Evolutionary conservation across 164 flowering plant species (phyloP).

Genomic region (Vitis rupestris): DNA sequence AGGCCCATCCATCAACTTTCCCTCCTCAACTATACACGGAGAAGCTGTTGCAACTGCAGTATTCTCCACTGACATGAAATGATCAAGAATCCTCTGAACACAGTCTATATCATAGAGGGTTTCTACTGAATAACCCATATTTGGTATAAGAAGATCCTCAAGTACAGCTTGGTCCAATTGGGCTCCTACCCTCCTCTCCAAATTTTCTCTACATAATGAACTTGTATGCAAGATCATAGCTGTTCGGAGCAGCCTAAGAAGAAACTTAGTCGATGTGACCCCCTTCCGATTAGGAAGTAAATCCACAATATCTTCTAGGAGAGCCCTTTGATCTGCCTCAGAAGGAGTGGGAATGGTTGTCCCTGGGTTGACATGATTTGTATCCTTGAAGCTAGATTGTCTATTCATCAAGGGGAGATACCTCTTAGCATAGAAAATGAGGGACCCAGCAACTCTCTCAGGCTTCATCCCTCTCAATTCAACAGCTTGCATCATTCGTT

Average conservation of each 20-base stretch:
- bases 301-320: constrained; percentile 52
- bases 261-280: constrained; percentile 38
- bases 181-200: constrained; percentile 43
- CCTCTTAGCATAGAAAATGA: constrained; percentile 42
- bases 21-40: constrained; percentile 38
- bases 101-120: constrained; percentile 59
- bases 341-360: constrained; percentile 32
- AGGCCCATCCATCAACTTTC: constrained; percentile 24
- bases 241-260: constrained; percentile 45
- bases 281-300: constrained; percentile 44
- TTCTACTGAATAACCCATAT: constrained; percentile 43
- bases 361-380: constrained; percentile 12
- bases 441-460: constrained; percentile 38
- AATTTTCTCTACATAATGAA: constrained; percentile 41
- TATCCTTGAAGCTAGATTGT: constrained; percentile 26
- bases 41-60: constrained; percentile 19
- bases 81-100: constrained; percentile 54
- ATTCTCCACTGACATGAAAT: constrained; percentile 35
- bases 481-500: constrained; percentile 36
- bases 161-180: constrained; percentile 51
- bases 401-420: constrained; percentile 41
- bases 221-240: constrained; percentile 48
- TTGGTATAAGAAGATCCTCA: constrained; percentile 58
- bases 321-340: constrained; percentile 41
- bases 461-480: constrained; percentile 40